A percentile compares a stretch with the other conserved stretches of the same genome.
Conservation (phyloP, 441 rosid genomes). For the Adansonia madagascariensis region DNA sequence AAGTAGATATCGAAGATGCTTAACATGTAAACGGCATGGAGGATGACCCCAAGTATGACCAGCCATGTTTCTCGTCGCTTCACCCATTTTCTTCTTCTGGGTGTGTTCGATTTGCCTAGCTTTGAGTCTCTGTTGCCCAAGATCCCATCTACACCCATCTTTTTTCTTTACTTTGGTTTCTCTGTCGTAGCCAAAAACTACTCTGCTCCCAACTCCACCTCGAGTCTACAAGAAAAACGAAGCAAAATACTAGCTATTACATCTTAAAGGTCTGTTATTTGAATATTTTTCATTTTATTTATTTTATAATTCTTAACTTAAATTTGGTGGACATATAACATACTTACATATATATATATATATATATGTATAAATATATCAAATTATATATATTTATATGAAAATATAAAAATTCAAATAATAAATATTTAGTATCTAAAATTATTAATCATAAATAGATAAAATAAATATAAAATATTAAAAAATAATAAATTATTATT, state of each 20-base stretch:
- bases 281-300: not conserved
- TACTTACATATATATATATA: too few species aligned
- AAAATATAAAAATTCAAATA: too few species aligned
- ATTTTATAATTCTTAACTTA: not conserved
- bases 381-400: too few species aligned
- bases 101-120: conserved; percentile 30
- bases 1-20: conserved; percentile 97
- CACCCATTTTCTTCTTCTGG: conserved; percentile 53
- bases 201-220: not conserved
- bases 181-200: not conserved
- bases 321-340: too few species aligned
- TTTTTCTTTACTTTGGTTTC: not conserved
- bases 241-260: not conserved
- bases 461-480: too few species aligned
- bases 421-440: too few species aligned
- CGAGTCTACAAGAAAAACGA: not conserved
- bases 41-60: conserved; percentile 75
- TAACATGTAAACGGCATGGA: conserved; percentile 89
- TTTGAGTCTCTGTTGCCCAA: conserved; percentile 54
- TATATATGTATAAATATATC: too few species aligned
- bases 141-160: conserved; percentile 69
- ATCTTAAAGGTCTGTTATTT: not conserved
- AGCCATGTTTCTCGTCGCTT: conserved; percentile 81
- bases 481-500: too few species aligned
- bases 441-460: too few species aligned